A percentile compares a stretch with the other conserved stretches of the same genome.
phyloP scores from a whole-genome alignment of 139 green algal genomes.

The Limnomonas spitsbergensis region DNA sequence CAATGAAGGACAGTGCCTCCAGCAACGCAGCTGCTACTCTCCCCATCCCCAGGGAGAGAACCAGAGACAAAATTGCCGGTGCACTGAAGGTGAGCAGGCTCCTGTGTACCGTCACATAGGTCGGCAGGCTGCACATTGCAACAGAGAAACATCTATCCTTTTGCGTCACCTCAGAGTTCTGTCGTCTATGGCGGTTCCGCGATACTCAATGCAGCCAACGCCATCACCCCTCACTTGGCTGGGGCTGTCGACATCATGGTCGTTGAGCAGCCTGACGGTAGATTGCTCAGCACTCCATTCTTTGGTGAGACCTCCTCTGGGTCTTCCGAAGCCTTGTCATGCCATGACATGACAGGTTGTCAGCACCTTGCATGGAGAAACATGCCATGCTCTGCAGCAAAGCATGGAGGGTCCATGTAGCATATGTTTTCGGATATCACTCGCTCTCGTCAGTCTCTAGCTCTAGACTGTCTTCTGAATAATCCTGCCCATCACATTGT shows the following conservation, averaged over 20 bases:
- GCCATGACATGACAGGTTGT: neutral
- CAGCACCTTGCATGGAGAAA: neutral
- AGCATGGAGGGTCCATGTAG: too few relatives aligned
- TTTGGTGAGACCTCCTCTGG: conserved; percentile 73
- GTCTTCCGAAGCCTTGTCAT: neutral
- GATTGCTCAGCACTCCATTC: conserved; percentile 78
- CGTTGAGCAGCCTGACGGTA: conserved; percentile 81
- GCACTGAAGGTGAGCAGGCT: neutral
- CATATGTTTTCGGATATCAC: too few relatives aligned
- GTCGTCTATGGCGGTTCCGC: conserved; percentile 58
- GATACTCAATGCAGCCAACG: conserved; percentile 51
- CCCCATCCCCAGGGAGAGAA: too few relatives aligned
- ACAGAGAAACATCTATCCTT: neutral
- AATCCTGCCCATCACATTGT: too few relatives aligned
- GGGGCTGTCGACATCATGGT: conserved; percentile 91
- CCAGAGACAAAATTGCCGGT: neutral
- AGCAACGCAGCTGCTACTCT: too few relatives aligned
- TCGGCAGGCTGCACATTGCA: neutral
- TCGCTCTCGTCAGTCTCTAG: too few relatives aligned
- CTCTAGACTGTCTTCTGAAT: too few relatives aligned
- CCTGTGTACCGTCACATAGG: too few relatives aligned
- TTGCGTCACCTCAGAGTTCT: conserved; percentile 33
- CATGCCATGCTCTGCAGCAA: neutral
- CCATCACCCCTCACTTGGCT: conserved; percentile 70
- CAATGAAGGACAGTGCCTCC: too few relatives aligned